A percentile compares a stretch with the other conserved stretches of the same genome.
Evolutionary conservation across 208 protist genomes (phyloP).

Genomic region (Leishmania tarentolae): DNA sequence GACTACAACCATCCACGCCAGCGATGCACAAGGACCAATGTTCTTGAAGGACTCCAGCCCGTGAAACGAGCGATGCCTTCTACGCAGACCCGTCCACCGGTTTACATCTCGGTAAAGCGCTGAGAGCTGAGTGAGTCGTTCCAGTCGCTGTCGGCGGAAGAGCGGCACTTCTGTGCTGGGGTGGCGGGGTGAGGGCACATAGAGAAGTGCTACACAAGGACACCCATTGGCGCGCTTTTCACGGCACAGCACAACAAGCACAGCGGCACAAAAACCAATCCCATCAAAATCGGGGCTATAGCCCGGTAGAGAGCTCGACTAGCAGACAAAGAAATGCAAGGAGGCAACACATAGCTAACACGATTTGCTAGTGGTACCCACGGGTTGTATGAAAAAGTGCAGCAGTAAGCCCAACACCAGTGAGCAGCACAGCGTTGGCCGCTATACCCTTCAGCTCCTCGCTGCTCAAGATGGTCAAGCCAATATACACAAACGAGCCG

Average conservation of each 20-base stretch:
- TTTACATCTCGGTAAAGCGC: not conserved
- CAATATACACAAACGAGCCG: conserved; percentile 76
- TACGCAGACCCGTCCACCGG: not conserved
- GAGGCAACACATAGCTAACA: not conserved
- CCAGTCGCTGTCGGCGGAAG: not conserved
- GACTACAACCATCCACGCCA: not conserved
- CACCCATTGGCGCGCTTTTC: not conserved
- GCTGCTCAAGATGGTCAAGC: conserved; percentile 38
- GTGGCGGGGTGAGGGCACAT: no score
- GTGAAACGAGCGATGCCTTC: not conserved
- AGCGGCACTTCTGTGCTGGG: not conserved
- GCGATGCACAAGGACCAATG: not conserved
- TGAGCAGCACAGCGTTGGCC: conserved; percentile 34
- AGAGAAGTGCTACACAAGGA: not conserved
- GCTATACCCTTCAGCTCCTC: conserved; percentile 53
- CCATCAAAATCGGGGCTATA: not conserved
- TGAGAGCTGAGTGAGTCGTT: not conserved
- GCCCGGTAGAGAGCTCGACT: not conserved
- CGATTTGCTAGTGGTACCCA: conserved; percentile 3
- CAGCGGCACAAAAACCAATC: not conserved
- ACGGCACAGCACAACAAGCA: not conserved
- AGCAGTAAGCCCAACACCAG: conserved; percentile 41
- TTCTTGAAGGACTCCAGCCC: not conserved
- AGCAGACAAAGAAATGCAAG: not conserved
- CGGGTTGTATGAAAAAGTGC: conserved; percentile 29